Conservation (phyloP, 257 asterid genomes). For the Nyctanthes arbortristis region DNA sequence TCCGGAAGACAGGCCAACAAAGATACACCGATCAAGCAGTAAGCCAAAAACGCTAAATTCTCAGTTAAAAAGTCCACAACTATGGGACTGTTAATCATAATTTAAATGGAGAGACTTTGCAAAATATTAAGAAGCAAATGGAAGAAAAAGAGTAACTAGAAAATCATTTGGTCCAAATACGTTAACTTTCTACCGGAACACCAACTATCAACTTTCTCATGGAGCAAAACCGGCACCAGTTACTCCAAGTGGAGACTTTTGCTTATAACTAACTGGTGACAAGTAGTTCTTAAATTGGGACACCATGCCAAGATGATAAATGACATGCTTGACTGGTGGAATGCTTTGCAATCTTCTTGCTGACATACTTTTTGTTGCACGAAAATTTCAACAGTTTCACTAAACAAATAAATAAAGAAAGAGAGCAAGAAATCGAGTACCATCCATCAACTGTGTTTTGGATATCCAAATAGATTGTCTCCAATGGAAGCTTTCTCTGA, state of each 20-base stretch:
- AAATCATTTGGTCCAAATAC: too few relatives aligned
- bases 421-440: slow-evolving; percentile 31
- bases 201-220: too few relatives aligned
- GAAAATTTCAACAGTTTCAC: background rate
- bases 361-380: background rate
- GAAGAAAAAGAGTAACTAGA: background rate
- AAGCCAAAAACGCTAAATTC: background rate
- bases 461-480: slow-evolving; percentile 71
- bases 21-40: background rate
- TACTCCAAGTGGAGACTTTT: background rate
- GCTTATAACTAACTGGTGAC: background rate
- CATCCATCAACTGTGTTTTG: slow-evolving; percentile 73
- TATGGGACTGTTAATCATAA: background rate
- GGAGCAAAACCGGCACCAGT: too few relatives aligned
- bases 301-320: background rate
- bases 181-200: too few relatives aligned
- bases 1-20: background rate
- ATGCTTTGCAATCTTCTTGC: background rate
- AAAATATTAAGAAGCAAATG: background rate
- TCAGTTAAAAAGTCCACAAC: background rate
- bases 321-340: background rate
- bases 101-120: background rate
- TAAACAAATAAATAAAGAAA: background rate
- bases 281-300: background rate
- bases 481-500: slow-evolving; percentile 93